Conservation (phyloP, 2,329 filamentous ascomycete genomes). For the Pseudogymnoascus sp. region DNA sequence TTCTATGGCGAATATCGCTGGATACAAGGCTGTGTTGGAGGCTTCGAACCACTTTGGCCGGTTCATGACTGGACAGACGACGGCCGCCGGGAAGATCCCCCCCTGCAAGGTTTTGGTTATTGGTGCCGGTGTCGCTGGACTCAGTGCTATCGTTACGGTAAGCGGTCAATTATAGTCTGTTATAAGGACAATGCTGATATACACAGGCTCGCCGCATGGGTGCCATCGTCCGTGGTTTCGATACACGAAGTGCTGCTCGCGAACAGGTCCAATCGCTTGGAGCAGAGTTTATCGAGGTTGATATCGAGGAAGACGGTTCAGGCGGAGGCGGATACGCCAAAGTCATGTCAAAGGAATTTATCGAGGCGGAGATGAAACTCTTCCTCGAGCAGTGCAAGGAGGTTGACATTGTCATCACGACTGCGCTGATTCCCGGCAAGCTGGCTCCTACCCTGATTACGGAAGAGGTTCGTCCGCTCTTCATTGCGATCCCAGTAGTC, state of each 20-base stretch:
- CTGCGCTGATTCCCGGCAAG: conserved; percentile 79
- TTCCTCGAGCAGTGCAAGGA: conserved; percentile 82
- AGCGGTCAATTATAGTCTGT: conserved; percentile 16
- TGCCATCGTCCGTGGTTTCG: conserved; percentile 82
- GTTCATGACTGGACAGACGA: conserved; percentile 83
- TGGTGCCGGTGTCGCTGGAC: conserved; percentile 78
- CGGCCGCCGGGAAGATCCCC: conserved; percentile 81
- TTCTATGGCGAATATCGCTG: conserved; percentile 91
- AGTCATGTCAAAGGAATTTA: conserved; percentile 90
- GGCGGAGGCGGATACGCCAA: conserved; percentile 85
- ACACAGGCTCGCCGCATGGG: conserved; percentile 66
- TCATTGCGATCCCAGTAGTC: not conserved
- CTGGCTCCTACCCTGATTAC: conserved; percentile 79
- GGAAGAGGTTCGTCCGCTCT: conserved; percentile 41
- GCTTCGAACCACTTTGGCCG: conserved; percentile 84
- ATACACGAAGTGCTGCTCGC: conserved; percentile 77
- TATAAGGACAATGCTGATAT: conserved; percentile 11
- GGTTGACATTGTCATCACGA: conserved; percentile 88
- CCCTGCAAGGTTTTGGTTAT: conserved; percentile 87
- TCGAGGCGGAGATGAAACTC: conserved; percentile 85
- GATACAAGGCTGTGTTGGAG: conserved; percentile 85
- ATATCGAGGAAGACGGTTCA: conserved; percentile 74
- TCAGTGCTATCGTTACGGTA: conserved; percentile 77
- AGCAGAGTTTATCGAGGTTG: conserved; percentile 83
- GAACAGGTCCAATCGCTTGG: conserved; percentile 88